Evolutionary conservation across 371 early-diverging fungal genomes (phyloP).

Genomic region (Polyrhizophydium stewartii): DNA sequence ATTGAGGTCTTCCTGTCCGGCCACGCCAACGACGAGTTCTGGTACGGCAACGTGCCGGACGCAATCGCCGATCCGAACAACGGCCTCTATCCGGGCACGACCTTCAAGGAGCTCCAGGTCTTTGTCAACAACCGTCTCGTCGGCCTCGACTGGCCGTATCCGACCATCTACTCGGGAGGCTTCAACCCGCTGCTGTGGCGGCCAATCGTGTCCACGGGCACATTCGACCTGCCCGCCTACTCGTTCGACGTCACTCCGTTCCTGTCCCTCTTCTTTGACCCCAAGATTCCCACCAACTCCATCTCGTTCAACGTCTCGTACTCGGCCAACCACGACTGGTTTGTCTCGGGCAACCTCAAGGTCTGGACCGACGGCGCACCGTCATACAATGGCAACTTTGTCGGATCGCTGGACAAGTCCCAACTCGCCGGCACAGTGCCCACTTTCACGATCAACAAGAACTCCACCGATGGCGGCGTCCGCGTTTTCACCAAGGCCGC

Average conservation of each 20-base stretch:
- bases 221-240: neutral
- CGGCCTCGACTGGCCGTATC: neutral
- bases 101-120: neutral
- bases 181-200: neutral
- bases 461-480: neutral
- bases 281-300: neutral
- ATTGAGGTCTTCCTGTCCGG: conserved; percentile 4
- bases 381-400: neutral
- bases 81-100: neutral
- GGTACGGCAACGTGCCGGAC: neutral
- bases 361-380: neutral
- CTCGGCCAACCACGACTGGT: neutral
- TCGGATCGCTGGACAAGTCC: neutral
- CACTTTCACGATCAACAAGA: neutral
- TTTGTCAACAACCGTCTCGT: neutral
- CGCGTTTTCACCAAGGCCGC: neutral
- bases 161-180: neutral
- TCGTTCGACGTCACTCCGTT: neutral
- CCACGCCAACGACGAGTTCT: conserved; percentile 12
- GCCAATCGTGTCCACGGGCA: neutral
- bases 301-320: neutral
- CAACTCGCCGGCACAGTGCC: neutral
- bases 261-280: neutral
- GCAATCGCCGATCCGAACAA: neutral
- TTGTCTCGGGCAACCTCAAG: neutral